Base-by-base conservation (phyloP, 257 asterid genomes). In the Euphrasia confusa region DNA sequence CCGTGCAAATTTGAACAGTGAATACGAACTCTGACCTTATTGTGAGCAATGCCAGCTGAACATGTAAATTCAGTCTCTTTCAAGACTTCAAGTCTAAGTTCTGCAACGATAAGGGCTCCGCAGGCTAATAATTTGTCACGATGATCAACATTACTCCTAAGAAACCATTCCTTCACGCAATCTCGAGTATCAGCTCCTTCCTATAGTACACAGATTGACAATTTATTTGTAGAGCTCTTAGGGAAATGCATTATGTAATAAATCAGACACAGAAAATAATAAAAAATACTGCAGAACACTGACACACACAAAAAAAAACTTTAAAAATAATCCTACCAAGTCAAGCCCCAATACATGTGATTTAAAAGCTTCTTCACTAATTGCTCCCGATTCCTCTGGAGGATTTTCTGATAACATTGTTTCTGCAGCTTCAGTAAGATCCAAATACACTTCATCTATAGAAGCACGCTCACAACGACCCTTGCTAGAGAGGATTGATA, bases 391-490 rank as follows among this genome's bases (percentile, higher is more conserved):
- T 56, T 69, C 54, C 71, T 75, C 83, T n/a, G 79, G 83, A 45
- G 86, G 84, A 55, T 64, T 74, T 54, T 92, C 86, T 39, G 77
- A 80, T 78, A 92, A 73, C 98, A 89, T 81, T 63, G 70, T 71
- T 71, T 86, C 84, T 21, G 93, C 95, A 70, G 97, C 89, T 80
- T 86, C 92, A 68, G 98, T 83, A 66, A 92, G 97, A 75, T 92
- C 98, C 71, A 92, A 84, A 74, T 92, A 92, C 42, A 89, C 98
- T 82, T 92, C 98, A 84, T 92, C 97, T 42, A 92, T 89, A 65
- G 98, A 92, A 74, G 98, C 98, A 52, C 98, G 95, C 75, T 92
- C 97, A 69, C 98, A 92, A 58, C 87, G 85, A 68, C 90, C 96
- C 69, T 70, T 83, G 64, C 85, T 76, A 45, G 98, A 78, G 73